A percentile compares a stretch with the other conserved stretches of the same genome.
These are phyloP conservation scores for Cyberlindnera mycetangii DNA, from an alignment of 805 yeast genomes.

Conservation along the genomic window DNA sequence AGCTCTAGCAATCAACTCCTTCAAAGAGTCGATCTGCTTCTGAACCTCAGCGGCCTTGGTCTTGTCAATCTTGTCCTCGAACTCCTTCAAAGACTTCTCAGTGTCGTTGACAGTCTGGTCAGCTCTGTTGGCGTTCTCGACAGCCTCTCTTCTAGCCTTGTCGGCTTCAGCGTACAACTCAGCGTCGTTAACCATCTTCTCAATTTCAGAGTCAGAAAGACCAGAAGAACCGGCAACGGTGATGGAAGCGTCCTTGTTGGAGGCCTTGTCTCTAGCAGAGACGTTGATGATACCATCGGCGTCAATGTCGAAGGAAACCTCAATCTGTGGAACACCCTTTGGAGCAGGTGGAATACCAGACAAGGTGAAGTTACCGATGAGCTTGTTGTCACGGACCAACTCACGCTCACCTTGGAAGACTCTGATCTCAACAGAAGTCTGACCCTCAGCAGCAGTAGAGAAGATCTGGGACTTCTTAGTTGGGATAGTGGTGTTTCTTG, in stretches of 20 bases:
- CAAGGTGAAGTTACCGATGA: slow-evolving; percentile 72
- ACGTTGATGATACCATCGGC: slow-evolving; percentile 84
- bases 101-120: slow-evolving; percentile 82
- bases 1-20: slow-evolving; percentile 72
- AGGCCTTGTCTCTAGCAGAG: slow-evolving; percentile 78
- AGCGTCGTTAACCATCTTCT: slow-evolving; percentile 60
- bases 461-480: slow-evolving; percentile 68
- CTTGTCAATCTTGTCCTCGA: slow-evolving; percentile 61
- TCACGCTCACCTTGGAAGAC: slow-evolving; percentile 83
- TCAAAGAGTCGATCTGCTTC: slow-evolving; percentile 45
- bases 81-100: slow-evolving; percentile 79
- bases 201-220: slow-evolving; percentile 59
- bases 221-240: slow-evolving; percentile 62
- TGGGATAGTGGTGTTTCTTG: slow-evolving; percentile 75
- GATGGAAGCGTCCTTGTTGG: slow-evolving; percentile 74
- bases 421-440: slow-evolving; percentile 76
- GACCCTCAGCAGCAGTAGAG: slow-evolving; percentile 82
- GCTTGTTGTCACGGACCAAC: slow-evolving; percentile 71
- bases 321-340: slow-evolving; percentile 78
- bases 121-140: slow-evolving; percentile 81
- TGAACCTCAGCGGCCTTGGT: slow-evolving; percentile 48
- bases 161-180: slow-evolving; percentile 56
- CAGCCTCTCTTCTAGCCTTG: slow-evolving; percentile 52
- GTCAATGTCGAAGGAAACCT: slow-evolving; percentile 73
- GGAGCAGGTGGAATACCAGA: slow-evolving; percentile 73